Conservation (phyloP, 2,329 filamentous ascomycete species). For the Penicillium sp. region DNA sequence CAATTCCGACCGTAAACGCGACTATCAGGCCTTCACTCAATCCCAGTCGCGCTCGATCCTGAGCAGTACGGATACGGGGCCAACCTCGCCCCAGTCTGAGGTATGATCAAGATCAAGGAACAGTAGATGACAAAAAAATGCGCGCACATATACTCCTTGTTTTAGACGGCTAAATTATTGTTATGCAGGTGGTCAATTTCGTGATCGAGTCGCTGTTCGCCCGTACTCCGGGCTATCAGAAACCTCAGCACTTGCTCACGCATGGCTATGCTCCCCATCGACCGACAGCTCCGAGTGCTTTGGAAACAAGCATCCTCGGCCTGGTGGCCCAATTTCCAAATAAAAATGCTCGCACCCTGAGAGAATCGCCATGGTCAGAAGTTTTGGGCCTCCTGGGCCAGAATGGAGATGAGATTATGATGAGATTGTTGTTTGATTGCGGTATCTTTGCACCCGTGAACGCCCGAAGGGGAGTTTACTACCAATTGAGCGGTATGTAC, state of each 20-base stretch:
- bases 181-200: conserved; percentile 70
- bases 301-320: conserved; percentile 62
- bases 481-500: conserved; percentile 73
- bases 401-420: conserved; percentile 75
- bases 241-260: conserved; percentile 75
- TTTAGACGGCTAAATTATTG: conserved; percentile 6
- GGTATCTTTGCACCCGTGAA: conserved; percentile 71
- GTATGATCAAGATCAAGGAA: conserved; percentile 46
- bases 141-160: conserved; percentile 5
- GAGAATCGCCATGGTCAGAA: conserved; percentile 71
- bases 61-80: conserved; percentile 39
- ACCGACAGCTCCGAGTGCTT: conserved; percentile 34
- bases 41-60: conserved; percentile 50
- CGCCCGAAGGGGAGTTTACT: conserved; percentile 65
- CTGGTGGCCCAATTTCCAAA: conserved; percentile 68
- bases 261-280: conserved; percentile 69
- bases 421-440: conserved; percentile 73
- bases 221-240: conserved; percentile 51
- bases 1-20: conserved; percentile 50
- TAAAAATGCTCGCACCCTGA: conserved; percentile 68
- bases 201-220: conserved; percentile 76
- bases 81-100: conserved; percentile 63
- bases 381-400: conserved; percentile 73
- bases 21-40: conserved; percentile 66
- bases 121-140: neutral